Base-by-base conservation (phyloP, 2,329 filamentous ascomycete genomes). In the Hypoxylon sp. region DNA sequence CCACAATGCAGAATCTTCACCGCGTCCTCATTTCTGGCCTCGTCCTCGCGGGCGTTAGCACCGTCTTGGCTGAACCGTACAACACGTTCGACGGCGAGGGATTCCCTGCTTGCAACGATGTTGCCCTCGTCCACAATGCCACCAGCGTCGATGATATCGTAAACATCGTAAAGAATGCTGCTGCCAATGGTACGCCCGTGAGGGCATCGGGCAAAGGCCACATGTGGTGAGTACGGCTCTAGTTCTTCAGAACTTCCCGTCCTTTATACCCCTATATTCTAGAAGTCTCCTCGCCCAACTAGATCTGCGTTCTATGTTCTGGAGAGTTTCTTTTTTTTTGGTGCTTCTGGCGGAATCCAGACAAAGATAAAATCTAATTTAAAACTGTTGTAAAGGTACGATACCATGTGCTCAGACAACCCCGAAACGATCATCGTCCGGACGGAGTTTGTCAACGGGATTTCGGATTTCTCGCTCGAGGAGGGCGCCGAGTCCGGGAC, bases 341-440 rank as follows among this genome's bases (percentile, higher is more conserved):
- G 10, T 14, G 5, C 24, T 52, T 57, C 46, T 57, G 14, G 50
- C 22, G 13, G 10, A 6, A 37, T 51, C 26, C 8, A 47, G 14
- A 51, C 3, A 42, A 17, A 35, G n/a, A 14, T n/a, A 14, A 47
- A 50, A 2, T 59, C 66, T 69, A n/a, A 69, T 48, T 11, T 37
- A 6, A 39, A 22, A 31, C 19, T 48, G 13, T 5, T 42, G 13
- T n/a, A 22, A 73, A 76, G 84, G 83, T 86, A 86, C 72, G 83
- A 86, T 70, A 86, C 84, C 33, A 84, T 85, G 80, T 86, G 84
- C 76, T 82, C 82, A 47, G 84, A 86, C 73, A 78, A 84, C 64
- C 75, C 79, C 26, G 72, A 76, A 48, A 86, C 84, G 1, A 76
- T 85, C 70, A 83, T 86, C 72, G 77, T 86, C 44, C 82, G 82